Percentiles rank a stretch among this genome's conserved stretches.
phyloP scores from a whole-genome alignment of 805 yeast genomes.

The Wickerhamomyces xylosicus region DNA sequence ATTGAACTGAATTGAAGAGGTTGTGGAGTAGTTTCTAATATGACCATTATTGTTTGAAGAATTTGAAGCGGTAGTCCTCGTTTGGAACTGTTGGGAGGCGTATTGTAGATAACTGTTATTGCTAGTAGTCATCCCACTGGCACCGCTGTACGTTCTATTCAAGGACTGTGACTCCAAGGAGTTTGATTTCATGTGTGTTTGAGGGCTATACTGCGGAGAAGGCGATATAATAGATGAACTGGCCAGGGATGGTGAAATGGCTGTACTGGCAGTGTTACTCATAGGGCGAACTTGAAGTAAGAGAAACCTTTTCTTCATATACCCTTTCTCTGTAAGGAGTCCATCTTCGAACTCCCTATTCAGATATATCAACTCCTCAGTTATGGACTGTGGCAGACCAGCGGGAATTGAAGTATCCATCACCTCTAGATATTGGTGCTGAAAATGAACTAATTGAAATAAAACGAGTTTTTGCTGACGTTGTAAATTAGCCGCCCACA shows the following conservation, averaged over 20 bases:
- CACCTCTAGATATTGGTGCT: too few species aligned
- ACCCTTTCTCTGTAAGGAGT: constrained; percentile 66
- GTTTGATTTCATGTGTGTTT: too few species aligned
- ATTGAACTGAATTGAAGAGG: constrained; percentile 18
- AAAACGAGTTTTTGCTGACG: too few species aligned
- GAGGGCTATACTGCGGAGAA: not conserved
- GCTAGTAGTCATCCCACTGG: not conserved
- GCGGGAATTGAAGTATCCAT: constrained; percentile 17
- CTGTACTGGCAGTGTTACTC: too few species aligned
- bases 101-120: constrained; percentile 2
- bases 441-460: too few species aligned
- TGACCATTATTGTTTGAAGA: constrained; percentile 8
- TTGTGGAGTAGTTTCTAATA: constrained; percentile 16
- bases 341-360: constrained; percentile 53
- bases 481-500: too few species aligned
- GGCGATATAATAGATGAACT: too few species aligned
- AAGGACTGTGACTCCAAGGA: too few species aligned
- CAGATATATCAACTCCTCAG: constrained; percentile 27
- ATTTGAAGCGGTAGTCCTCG: constrained; percentile 2
- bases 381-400: constrained; percentile 11
- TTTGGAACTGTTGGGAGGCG: constrained; percentile 1
- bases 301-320: constrained; percentile 43
- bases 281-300: constrained; percentile 18
- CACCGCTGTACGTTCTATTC: not conserved
- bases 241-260: too few species aligned